Evolutionary conservation across 139 green algal species (phyloP), one percentile per base, ranked within the genome.

Genomic region (Chlorella sp.): DNA sequence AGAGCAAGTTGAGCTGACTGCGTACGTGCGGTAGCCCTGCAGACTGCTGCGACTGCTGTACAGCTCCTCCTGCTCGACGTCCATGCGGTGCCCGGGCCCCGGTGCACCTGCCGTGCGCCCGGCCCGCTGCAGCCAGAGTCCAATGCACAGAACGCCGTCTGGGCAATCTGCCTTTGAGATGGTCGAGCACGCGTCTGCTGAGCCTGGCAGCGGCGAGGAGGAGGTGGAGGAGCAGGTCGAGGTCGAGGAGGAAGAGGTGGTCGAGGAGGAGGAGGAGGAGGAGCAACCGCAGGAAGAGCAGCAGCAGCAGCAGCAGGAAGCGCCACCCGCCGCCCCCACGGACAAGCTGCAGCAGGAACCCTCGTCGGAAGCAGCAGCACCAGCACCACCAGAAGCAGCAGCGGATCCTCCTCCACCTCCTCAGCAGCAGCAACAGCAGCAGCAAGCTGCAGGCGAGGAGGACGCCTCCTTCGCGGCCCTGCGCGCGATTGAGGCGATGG

Each of bases 211-310:
- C 22, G 74, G 62, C 20, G 74, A 79, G 67, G 67, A 79, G 61
- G 74, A 71, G 10, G 67, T 71, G 24, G 71, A 79, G 24, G 74
- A 67, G n/a, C 67, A 79, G 36, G 74, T 63, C 2, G 35, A 67
- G 2, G 74, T 66, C 0, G 67, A 79, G 30, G 70, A 71, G 35
- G 67, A 79, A 27, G 62, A 62, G 24, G 67, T 71, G 31, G 31
- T 29, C 31, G 17, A 51, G 32, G 2, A 33, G 5, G 51, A 30
- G 31, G 51, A 35, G 31, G 24, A n/a, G 20, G 32, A 74, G 31
- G 22, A 10, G 24, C 20, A 31, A 64, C 20, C 4, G 24, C 27
- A 55, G 31, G 31, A 42, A 50, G 29, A 66, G 55, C 0, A 33
- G 4, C 32, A 30, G 31, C 32, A 60, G 31, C 3, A n/a, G 20